Conservation (phyloP, 768 basidiomycete species). For the Mycena olivaceomarginata region DNA sequence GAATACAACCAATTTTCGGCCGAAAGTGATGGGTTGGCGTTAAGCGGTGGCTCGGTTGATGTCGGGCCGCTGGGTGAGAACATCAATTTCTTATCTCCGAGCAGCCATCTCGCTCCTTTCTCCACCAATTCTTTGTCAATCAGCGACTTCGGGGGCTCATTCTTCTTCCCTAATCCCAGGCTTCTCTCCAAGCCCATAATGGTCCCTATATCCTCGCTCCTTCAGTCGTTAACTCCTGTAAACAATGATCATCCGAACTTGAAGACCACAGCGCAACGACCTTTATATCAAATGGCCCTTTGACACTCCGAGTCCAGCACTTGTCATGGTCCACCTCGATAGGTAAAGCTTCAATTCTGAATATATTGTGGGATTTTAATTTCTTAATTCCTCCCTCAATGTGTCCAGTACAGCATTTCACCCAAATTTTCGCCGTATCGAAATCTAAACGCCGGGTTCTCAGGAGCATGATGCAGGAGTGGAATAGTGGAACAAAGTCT, state of each 20-base stretch:
- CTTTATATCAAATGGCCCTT: no score
- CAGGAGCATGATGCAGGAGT: background rate
- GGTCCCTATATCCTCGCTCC: background rate
- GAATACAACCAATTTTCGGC: no score
- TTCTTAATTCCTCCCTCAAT: background rate
- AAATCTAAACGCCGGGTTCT: background rate
- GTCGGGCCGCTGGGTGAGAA: no score
- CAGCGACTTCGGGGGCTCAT: no score
- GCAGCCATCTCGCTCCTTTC: no score
- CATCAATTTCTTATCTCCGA: no score
- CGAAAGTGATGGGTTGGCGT: no score
- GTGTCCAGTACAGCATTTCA: conserved; percentile 6
- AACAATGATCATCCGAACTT: conserved; percentile 1
- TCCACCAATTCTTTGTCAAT: no score
- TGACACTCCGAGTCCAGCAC: background rate
- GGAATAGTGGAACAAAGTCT: background rate
- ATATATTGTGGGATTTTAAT: background rate
- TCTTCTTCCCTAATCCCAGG: background rate
- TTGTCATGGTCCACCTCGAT: background rate
- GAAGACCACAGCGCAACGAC: background rate
- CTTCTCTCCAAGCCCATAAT: background rate
- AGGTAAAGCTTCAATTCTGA: conserved; percentile 2
- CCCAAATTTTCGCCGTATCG: background rate
- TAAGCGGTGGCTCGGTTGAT: no score
- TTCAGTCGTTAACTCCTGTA: background rate